These are phyloP conservation scores for Corymbia maculata DNA, from an alignment of 345 rosid species.

Conservation along the genomic window DNA sequence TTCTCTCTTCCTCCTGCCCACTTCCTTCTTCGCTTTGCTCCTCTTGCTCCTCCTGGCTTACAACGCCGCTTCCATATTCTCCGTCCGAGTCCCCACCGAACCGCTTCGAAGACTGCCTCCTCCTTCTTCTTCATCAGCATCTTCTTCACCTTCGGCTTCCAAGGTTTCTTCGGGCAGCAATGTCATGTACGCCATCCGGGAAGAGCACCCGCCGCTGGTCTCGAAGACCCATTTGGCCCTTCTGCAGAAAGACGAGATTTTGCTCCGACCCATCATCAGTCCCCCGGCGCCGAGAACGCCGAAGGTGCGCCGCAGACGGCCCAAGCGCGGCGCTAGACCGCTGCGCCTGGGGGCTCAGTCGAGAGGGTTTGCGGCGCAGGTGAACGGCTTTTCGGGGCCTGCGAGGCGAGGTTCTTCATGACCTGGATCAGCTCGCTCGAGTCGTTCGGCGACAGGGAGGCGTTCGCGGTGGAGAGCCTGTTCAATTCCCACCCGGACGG, in stretches of 20 bases:
- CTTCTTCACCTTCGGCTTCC: neutral
- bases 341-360: slow-evolving; percentile 13
- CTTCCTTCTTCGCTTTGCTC: slow-evolving; percentile 60
- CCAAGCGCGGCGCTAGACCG: neutral
- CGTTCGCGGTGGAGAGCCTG: slow-evolving; percentile 49
- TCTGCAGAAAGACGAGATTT: slow-evolving; percentile 7
- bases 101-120: slow-evolving; percentile 17
- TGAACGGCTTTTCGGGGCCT: slow-evolving; percentile 38
- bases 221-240: slow-evolving; percentile 22
- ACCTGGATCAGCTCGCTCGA: slow-evolving; percentile 76
- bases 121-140: slow-evolving; percentile 1
- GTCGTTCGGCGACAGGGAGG: slow-evolving; percentile 56
- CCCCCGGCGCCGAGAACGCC: slow-evolving; percentile 4
- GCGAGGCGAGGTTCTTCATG: slow-evolving; percentile 75
- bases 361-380: slow-evolving; percentile 26
- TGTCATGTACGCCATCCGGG: slow-evolving; percentile 42
- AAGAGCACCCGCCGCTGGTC: slow-evolving; percentile 20
- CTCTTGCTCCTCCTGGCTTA: slow-evolving; percentile 44
- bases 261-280: slow-evolving; percentile 4
- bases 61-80: slow-evolving; percentile 72
- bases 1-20: slow-evolving; percentile 33
- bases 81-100: slow-evolving; percentile 32
- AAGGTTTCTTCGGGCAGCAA: neutral
- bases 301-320: neutral
- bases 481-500: slow-evolving; percentile 54